phyloP scores from a whole-genome alignment of 441 rosid genomes.

The Brassica hybrid region DNA sequence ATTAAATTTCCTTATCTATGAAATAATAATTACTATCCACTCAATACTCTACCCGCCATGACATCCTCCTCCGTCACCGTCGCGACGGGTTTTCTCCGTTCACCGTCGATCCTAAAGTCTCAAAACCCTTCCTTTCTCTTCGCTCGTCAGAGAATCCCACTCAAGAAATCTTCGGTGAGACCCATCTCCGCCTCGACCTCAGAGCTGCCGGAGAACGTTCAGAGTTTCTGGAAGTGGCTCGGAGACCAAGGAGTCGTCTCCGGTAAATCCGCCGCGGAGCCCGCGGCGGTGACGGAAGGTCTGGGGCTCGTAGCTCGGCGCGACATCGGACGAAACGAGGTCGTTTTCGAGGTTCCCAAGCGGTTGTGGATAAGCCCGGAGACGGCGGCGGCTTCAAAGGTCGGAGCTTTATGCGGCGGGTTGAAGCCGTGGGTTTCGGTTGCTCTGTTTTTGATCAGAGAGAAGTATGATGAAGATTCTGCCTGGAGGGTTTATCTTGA shows the following conservation, averaged over 20 bases:
- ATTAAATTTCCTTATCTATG: neutral
- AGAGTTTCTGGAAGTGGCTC: slow-evolving; percentile 90
- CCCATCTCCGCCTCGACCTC: slow-evolving; percentile 44
- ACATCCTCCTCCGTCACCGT: slow-evolving; percentile 34
- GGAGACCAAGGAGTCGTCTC: slow-evolving; percentile 66
- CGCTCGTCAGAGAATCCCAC: slow-evolving; percentile 31
- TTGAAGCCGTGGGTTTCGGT: slow-evolving; percentile 92
- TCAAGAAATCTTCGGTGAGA: slow-evolving; percentile 36
- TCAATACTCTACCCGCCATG: slow-evolving; percentile 33
- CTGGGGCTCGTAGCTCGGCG: slow-evolving; percentile 81
- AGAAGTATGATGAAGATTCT: slow-evolving; percentile 70
- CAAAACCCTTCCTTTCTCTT: slow-evolving; percentile 41
- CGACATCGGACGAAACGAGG: slow-evolving; percentile 80
- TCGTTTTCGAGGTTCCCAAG: slow-evolving; percentile 87
- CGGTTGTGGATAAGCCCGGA: slow-evolving; percentile 90
- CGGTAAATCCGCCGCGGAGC: slow-evolving; percentile 62
- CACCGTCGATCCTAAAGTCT: slow-evolving; percentile 21
- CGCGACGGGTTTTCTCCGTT: slow-evolving; percentile 25
- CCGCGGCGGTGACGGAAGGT: slow-evolving; percentile 70
- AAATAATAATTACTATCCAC: slow-evolving; percentile 11
- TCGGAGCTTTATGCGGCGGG: slow-evolving; percentile 73
- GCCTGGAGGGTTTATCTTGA: slow-evolving; percentile 81
- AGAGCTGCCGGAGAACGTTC: slow-evolving; percentile 47
- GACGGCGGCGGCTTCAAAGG: slow-evolving; percentile 75
- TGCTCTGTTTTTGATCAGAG: slow-evolving; percentile 81